phyloP scores from a whole-genome alignment of 2,329 filamentous ascomycete genomes.

The Thelonectria rubi region DNA sequence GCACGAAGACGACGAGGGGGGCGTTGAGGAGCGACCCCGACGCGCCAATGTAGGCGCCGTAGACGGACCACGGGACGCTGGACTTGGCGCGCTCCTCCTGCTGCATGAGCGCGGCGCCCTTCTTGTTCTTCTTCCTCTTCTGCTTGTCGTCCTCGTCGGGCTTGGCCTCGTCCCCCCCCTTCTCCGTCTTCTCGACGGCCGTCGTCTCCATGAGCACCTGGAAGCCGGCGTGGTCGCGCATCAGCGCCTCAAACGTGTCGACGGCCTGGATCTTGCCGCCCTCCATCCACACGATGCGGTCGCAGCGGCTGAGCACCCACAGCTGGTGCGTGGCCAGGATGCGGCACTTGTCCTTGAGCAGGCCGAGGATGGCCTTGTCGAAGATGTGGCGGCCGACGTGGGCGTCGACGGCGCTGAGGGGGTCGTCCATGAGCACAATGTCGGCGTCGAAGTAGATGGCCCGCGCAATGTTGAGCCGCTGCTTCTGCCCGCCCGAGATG shows the following conservation, averaged over 20 bases:
- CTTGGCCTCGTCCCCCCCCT: slow-evolving; percentile 55
- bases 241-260: slow-evolving; percentile 89
- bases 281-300: slow-evolving; percentile 94
- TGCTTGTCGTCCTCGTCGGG: slow-evolving; percentile 43
- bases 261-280: slow-evolving; percentile 83
- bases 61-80: slow-evolving; percentile 83
- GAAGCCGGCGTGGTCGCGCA: slow-evolving; percentile 81
- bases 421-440: slow-evolving; percentile 75
- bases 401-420: slow-evolving; percentile 74
- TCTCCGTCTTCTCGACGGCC: slow-evolving; percentile 70
- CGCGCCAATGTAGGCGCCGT: slow-evolving; percentile 78
- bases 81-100: slow-evolving; percentile 73
- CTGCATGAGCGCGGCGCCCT: slow-evolving; percentile 75
- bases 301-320: slow-evolving; percentile 89
- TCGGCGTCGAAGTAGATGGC: slow-evolving; percentile 76
- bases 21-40: slow-evolving; percentile 77
- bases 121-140: slow-evolving; percentile 66
- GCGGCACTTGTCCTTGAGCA: slow-evolving; percentile 88
- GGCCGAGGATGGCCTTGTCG: slow-evolving; percentile 90
- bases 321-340: slow-evolving; percentile 95
- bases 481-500: slow-evolving; percentile 94
- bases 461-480: slow-evolving; percentile 91
- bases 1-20: slow-evolving; percentile 67
- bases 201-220: slow-evolving; percentile 86
- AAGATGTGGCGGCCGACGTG: slow-evolving; percentile 82